phyloP scores from a whole-genome alignment of 106 monocot species.

The Allium cepa region DNA sequence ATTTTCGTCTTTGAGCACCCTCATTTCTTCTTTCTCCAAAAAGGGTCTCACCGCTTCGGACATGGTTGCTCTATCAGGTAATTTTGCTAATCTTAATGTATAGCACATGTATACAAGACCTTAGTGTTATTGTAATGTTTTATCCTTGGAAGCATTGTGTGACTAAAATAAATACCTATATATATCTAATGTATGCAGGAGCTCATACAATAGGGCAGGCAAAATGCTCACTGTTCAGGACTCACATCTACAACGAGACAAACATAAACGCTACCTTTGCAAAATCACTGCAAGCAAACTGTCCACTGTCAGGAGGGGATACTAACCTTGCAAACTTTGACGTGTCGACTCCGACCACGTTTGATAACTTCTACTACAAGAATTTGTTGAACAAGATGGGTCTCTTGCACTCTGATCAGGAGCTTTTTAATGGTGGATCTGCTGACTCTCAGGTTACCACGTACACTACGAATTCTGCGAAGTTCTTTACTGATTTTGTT shows the following conservation, averaged over 20 bases:
- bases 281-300: constrained; percentile 12
- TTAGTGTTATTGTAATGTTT: neutral
- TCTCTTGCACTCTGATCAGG: constrained; percentile 43
- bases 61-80: constrained; percentile 14
- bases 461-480: constrained; percentile 11
- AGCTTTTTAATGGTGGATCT: constrained; percentile 31
- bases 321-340: constrained; percentile 33
- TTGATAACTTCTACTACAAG: constrained; percentile 37
- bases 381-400: constrained; percentile 28
- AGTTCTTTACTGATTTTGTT: constrained; percentile 21
- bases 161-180: neutral
- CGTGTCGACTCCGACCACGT: constrained; percentile 12
- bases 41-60: constrained; percentile 15
- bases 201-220: constrained; percentile 56
- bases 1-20: neutral
- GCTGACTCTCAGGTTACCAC: constrained; percentile 20
- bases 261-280: constrained; percentile 38
- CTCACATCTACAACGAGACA: constrained; percentile 38
- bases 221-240: constrained; percentile 26
- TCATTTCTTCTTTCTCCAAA: constrained; percentile 18
- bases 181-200: constrained; percentile 4
- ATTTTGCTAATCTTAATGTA: neutral
- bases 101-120: too few relatives aligned
- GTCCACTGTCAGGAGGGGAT: constrained; percentile 33
- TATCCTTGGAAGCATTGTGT: neutral